Percentiles rank a stretch among this genome's conserved stretches.
Conservation (phyloP, 257 asterid species). For the Avicennia marina region DNA sequence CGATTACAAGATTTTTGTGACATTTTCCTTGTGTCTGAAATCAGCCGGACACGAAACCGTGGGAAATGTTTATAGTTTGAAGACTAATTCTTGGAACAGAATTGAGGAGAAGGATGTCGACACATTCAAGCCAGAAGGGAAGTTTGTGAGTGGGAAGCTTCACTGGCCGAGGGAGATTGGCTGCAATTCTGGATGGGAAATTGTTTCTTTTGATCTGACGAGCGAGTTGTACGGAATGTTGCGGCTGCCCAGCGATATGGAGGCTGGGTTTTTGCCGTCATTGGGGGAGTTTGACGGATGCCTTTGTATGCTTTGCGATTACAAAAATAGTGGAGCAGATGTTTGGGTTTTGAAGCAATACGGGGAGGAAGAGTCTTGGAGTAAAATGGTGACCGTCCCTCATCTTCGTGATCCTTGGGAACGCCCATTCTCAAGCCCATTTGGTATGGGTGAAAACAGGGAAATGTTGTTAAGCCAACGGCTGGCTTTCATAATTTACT, state of each 20-base stretch:
- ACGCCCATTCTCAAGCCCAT: background rate
- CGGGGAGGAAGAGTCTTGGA: conserved; percentile 46
- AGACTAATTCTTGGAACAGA: conserved; percentile 34
- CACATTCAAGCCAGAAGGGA: conserved; percentile 18
- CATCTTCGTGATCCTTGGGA: background rate
- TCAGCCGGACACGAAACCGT: conserved; percentile 8
- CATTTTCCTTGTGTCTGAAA: conserved; percentile 15
- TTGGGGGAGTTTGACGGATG: conserved; percentile 38
- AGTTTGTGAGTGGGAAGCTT: conserved; percentile 43
- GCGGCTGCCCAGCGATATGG: conserved; percentile 17
- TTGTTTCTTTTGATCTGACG: conserved; percentile 39
- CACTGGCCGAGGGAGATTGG: conserved; percentile 27
- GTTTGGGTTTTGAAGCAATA: conserved; percentile 55
- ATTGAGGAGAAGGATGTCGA: conserved; percentile 16
- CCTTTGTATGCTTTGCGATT: conserved; percentile 32
- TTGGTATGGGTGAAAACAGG: conserved; percentile 29
- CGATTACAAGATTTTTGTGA: conserved; percentile 42
- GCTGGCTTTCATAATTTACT: conserved; percentile 17
- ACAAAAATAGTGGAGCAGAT: background rate
- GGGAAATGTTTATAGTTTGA: conserved; percentile 33
- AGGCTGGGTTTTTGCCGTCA: background rate
- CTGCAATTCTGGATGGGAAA: conserved; percentile 14
- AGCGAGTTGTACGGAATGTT: conserved; percentile 29
- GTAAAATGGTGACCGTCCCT: conserved; percentile 26
- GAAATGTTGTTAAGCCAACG: conserved; percentile 25